Base-by-base conservation (phyloP, 139 green algal species). In the Tetratostichococcus sp. region DNA sequence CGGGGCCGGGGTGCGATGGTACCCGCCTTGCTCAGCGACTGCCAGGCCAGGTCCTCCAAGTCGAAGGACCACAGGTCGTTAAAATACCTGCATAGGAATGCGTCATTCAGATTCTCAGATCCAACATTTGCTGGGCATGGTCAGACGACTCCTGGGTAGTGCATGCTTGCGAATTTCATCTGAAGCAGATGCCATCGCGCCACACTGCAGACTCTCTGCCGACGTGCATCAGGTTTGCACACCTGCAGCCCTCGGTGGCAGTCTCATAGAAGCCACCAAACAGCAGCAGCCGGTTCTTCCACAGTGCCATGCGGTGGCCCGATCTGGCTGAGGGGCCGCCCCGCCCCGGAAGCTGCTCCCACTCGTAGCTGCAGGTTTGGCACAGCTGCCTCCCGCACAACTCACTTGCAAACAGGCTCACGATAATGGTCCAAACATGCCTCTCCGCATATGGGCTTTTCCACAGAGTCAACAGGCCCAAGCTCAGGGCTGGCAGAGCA, bases 191-290 rank as follows among this genome's bases (percentile, higher is more conserved):
- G 8, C 8, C 39, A 22, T 14, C 14, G 14, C 39, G 39, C 39
- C 39, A 50, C 14, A 14, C 39, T 50, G 39, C 39, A 50, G 39
- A 14, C 8, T 50, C 14, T 50, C 8, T 50, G 14, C 39, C 6
- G 39, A 50, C 8, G 39, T 21, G 39, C 6, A 6, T 6, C 39
- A 50, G 6, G 39, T 11, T 6, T 21, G 39, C 77, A 59, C 80
- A 91, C 82, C 80, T 84, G 42, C 92, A 76, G 0, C 94, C 89
- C 2, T 78, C 35, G 0, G 90, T 87, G 0, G 81, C 91, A 82
- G 50, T 62, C 50, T 99, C 94, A 79, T 94, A 97, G 83, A 98
- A 99, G 26, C 96, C 96, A 17, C 96, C 94, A 85, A 98, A 98
- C 25, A 98, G 67, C 26, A 97, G 32, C 16, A 96, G 69, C n/a